These are phyloP conservation scores for Lentinus tigrinus DNA, from an alignment of 768 basidiomycete species.

Conservation along the genomic window DNA sequence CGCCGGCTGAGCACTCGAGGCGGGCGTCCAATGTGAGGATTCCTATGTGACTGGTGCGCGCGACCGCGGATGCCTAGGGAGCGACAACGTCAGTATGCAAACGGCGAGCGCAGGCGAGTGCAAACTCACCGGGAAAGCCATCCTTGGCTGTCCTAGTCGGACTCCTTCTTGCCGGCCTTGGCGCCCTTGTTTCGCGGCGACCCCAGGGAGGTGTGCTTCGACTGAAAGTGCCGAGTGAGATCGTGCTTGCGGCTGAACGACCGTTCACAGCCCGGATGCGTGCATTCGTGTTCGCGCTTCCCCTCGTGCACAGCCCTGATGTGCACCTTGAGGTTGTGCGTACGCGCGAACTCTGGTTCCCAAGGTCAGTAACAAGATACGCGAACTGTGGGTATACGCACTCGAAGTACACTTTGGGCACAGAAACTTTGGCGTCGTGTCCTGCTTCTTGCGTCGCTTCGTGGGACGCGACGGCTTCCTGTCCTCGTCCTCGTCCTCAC, in stretches of 20 bases:
- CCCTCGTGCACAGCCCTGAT: conserved; percentile 3
- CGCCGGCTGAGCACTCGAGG: not conserved
- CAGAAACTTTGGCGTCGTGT: not conserved
- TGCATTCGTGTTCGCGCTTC: conserved; percentile 1
- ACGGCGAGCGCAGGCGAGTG: too few species aligned
- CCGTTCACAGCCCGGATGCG: not conserved
- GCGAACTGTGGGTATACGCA: not conserved
- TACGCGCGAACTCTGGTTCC: conserved; percentile 3
- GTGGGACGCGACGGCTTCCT: not conserved
- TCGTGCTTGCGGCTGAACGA: conserved; percentile 13
- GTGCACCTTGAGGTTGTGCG: conserved; percentile 12
- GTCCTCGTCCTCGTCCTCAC: not conserved
- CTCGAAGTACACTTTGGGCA: not conserved
- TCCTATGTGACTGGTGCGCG: too few species aligned
- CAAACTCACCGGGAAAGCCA: too few species aligned
- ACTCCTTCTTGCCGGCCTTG: not conserved
- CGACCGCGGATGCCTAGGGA: too few species aligned
- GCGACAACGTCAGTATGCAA: too few species aligned
- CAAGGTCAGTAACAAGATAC: not conserved
- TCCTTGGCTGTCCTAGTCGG: not conserved
- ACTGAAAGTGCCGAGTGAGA: conserved; percentile 3
- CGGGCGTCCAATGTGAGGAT: too few species aligned
- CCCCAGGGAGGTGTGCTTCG: conserved; percentile 10
- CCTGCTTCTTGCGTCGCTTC: conserved; percentile 2
- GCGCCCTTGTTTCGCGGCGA: conserved; percentile 11